Base-by-base conservation (phyloP, 2,329 filamentous ascomycete species). In the Diaporthe velutina region DNA sequence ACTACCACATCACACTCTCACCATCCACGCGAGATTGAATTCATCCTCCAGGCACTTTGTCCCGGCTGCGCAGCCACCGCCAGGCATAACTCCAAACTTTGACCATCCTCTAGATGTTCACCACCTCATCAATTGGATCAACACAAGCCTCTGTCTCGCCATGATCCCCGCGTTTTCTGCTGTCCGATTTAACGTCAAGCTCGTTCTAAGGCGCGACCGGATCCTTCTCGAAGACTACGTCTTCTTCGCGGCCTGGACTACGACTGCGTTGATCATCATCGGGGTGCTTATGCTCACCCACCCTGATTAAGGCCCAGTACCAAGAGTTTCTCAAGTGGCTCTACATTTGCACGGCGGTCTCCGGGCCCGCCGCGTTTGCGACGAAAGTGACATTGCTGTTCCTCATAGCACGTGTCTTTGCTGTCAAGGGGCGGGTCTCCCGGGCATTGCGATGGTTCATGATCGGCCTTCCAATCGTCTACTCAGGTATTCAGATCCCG, bases 331-430 rank as follows among this genome's bases (percentile, higher is more conserved):
- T 67, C 38, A 28, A 76, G 76, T 73, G 67, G 40, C 48, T 74
- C 10, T 79, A 77, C 54, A 67, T 70, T n/a, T 74, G 73, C 45
- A 55, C 77, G 1, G 71, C 80, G 0, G 50, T 80, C 0, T 80
- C 80, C 54, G 76, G 73, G 0, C 78, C 78, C 4, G 79, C 77
- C 50, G 76, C 76, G 4, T 76, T 76, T 25, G 71, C 78, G 28
- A 79, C 76, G n/a, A 81, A 80, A 48, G 73, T 79, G 35, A 78
- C 78, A 8, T 77, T 80, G 40, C 76, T 80, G 3, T 75, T 80
- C 5, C 73, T 81, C 19, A 79, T 80, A n/a, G 76, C 76, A 1
- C 75, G 79, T 7, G 74, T 80, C 8, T 80, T 81, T 68, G 70
- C 77, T 2, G 75, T 77, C 15, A 76, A 77, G 54, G 74, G 75